Conservation (phyloP, 805 yeast genomes). For the Torulaspora indica region DNA sequence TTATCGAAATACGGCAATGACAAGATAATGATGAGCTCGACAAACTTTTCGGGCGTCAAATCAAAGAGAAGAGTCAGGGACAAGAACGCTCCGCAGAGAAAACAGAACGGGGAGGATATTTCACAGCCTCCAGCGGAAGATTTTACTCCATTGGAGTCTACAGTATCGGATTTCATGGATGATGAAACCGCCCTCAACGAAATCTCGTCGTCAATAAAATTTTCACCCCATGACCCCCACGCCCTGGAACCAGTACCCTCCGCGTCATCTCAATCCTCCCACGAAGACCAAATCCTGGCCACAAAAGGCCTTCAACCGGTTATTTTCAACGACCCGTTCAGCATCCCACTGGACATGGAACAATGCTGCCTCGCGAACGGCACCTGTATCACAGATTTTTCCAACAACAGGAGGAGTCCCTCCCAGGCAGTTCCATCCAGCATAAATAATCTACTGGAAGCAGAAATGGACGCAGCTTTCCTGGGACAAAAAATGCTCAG, state of each 20-base stretch:
- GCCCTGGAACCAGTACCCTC: constrained; percentile 25
- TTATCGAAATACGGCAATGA: constrained; percentile 28
- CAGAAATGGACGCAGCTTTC: constrained; percentile 17
- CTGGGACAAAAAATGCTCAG: constrained; percentile 26
- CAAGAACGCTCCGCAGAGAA: constrained; percentile 2
- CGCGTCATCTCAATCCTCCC: constrained; percentile 23
- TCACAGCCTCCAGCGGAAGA: not conserved
- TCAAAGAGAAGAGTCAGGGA: constrained; percentile 9
- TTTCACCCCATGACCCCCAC: constrained; percentile 22
- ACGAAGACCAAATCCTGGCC: constrained; percentile 11
- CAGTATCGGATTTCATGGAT: constrained; percentile 10
- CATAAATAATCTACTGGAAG: constrained; percentile 11
- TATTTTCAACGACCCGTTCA: constrained; percentile 15
- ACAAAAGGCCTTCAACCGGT: constrained; percentile 1
- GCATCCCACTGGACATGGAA: constrained; percentile 23
- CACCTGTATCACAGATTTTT: constrained; percentile 1
- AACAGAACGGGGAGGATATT: constrained; percentile 2
- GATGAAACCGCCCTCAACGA: constrained; percentile 20
- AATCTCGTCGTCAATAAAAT: constrained; percentile 16
- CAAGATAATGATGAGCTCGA: constrained; percentile 30
- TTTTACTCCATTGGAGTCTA: constrained; percentile 8
- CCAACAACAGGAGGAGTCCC: not conserved
- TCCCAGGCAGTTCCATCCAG: not conserved
- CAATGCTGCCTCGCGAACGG: constrained; percentile 16
- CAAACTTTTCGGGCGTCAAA: constrained; percentile 22